Conservation (phyloP, 768 basidiomycete species). For the Mycena haematopus region DNA sequence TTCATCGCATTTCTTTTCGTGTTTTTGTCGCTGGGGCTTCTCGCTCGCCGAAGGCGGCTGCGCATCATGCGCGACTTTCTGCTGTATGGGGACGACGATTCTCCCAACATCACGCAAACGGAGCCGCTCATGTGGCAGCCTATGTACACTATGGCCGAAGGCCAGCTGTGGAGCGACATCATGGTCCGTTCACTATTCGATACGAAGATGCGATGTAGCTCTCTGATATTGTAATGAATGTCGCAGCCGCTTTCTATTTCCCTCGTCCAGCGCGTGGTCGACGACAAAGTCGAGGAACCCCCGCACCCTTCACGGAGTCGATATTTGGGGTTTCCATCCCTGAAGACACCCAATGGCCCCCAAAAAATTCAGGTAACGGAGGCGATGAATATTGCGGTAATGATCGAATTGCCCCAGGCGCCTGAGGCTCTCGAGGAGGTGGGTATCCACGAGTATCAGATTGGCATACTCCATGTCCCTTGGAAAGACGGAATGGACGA, state of each 20-base stretch:
- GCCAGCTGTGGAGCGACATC: conserved; percentile 20
- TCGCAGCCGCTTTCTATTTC: conserved; percentile 24
- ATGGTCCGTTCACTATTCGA: conserved; percentile 17
- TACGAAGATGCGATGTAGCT: no score
- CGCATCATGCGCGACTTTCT: conserved; percentile 20
- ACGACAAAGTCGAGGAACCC: conserved; percentile 3
- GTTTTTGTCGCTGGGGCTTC: conserved; percentile 21
- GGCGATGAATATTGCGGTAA: conserved; percentile 20
- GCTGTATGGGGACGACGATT: conserved; percentile 21
- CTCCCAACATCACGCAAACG: conserved; percentile 9
- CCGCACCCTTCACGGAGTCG: not conserved
- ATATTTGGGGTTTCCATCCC: not conserved
- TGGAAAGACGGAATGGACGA: conserved; percentile 23
- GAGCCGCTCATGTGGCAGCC: conserved; percentile 27
- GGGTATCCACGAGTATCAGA: conserved; percentile 13
- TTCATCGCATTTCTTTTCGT: conserved; percentile 24
- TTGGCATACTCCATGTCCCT: conserved; percentile 21
- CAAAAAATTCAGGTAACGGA: conserved; percentile 7
- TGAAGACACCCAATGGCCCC: not conserved
- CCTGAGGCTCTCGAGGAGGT: conserved; percentile 7
- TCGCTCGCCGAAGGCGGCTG: conserved; percentile 23
- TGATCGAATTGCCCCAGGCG: conserved; percentile 22
- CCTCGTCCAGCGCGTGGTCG: conserved; percentile 15
- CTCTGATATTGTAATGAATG: not conserved
- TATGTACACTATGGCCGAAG: not conserved